A percentile compares a stretch with the other conserved stretches of the same genome.
Evolutionary conservation across 140 eudicot genomes (phyloP).

Genomic region (Oenanthe javanica): DNA sequence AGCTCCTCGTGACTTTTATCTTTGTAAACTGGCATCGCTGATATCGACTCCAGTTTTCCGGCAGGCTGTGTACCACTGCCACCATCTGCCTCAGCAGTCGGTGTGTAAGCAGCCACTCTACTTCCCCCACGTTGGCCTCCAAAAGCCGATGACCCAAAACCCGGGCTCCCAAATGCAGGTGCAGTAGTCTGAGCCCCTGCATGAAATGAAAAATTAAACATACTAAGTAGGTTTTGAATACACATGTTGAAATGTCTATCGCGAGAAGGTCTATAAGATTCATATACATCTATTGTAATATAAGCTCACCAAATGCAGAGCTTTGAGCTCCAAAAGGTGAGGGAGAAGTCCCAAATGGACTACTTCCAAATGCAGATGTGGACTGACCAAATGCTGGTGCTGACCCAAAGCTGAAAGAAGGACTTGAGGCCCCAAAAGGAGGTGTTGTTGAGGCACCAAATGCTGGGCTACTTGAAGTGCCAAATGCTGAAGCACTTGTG

Average conservation of each 20-base stretch:
- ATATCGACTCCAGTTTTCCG: conserved; percentile 82
- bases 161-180: conserved; percentile 53
- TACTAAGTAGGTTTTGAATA: not conserved
- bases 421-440: conserved; percentile 65
- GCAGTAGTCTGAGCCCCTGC: conserved; percentile 76
- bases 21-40: conserved; percentile 88
- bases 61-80: conserved; percentile 52
- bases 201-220: not conserved
- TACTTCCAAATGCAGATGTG: conserved; percentile 68
- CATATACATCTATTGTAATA: conserved; percentile 6
- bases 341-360: conserved; percentile 51
- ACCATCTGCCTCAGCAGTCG: conserved; percentile 63
- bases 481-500: conserved; percentile 61
- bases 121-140: conserved; percentile 78
- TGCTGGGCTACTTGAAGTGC: conserved; percentile 50
- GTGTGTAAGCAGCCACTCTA: conserved; percentile 66
- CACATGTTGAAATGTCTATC: not conserved
- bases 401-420: conserved; percentile 58
- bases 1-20: conserved; percentile 94
- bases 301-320: conserved; percentile 60
- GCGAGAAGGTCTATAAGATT: not conserved
- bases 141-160: conserved; percentile 63
- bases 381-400: conserved; percentile 70
- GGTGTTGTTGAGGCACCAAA: conserved; percentile 50
- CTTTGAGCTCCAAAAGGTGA: conserved; percentile 73